These are phyloP conservation scores for Pelargonium cotyledonis DNA, from an alignment of 441 rosid genomes.

Conservation along the genomic window DNA sequence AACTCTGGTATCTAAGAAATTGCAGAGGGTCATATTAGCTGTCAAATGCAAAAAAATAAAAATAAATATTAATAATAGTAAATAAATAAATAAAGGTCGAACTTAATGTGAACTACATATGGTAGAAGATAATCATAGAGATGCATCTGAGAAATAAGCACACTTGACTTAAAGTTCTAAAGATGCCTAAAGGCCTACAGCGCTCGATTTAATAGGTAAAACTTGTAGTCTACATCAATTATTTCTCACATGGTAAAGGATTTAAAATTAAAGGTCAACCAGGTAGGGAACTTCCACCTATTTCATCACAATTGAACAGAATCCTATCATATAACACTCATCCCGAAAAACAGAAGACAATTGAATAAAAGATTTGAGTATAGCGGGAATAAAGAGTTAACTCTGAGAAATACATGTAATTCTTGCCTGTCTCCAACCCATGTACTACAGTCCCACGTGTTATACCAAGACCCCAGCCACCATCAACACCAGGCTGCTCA, in stretches of 20 bases:
- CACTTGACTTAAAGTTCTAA: background rate
- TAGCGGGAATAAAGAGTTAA: background rate
- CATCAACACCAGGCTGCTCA: constrained; percentile 62
- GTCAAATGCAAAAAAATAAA: constrained; percentile 9
- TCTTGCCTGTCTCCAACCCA: constrained; percentile 67
- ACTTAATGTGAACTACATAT: too few species aligned
- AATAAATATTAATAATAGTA: too few species aligned
- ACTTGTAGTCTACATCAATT: background rate
- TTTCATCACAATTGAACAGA: background rate
- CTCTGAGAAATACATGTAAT: constrained; percentile 11
- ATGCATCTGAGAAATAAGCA: background rate
- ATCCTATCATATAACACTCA: background rate
- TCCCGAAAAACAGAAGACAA: background rate
- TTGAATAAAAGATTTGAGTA: constrained; percentile 1
- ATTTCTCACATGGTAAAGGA: background rate
- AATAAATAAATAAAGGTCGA: too few species aligned
- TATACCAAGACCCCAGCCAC: constrained; percentile 70
- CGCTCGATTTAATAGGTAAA: constrained; percentile 3
- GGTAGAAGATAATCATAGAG: background rate
- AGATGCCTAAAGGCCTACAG: background rate
- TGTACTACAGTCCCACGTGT: constrained; percentile 91
- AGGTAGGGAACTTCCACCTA: background rate
- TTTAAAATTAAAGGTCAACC: background rate
- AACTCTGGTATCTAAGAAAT: constrained; percentile 18
- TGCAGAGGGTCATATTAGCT: background rate